Evolutionary conservation across 768 basidiomycete genomes (phyloP), one percentile per base, ranked within the genome.

Genomic region (Tricholoma matsutake): DNA sequence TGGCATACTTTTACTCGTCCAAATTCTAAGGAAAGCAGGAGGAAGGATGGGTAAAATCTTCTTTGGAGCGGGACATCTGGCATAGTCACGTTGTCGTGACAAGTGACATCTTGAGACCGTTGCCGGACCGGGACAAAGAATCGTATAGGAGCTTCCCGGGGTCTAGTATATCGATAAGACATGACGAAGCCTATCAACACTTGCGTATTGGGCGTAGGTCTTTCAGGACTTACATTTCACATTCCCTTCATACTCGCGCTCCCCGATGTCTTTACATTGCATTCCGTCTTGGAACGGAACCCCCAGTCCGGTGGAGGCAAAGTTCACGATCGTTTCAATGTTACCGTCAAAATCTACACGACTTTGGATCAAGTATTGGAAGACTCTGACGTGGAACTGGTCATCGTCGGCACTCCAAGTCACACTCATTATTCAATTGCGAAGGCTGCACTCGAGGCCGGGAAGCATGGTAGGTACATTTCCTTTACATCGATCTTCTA

Each of bases 191-290:
- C 87, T 18, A 87, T 92, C 67, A 81, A 80, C 39, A 85, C 86
- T 25, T 88, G 90, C 65, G 84, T 91, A 6, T 77, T 92, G 3
- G 91, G 91, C 18, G 86, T 89, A 35, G 92, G 92, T 41, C 84
- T 93, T 61, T 81, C 87, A 18, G 88, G 88, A 35, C 75, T 88
- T 41, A 89, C 88, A 2, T 94, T 95, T 75, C 93, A 95, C 71
- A 67, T 87, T 59, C 92, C 93, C 0, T 89, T 93, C 71, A 75
- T 95, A 59, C 82, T 88, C 58, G 84, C 89, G 2, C 78, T 89
- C 18, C 87, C 91, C 0, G 77, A 88, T 25, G 73, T 84, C 54
- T 93, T 92, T 78, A 82, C 75, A 8, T 82, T 94, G 35, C 80
- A 86, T 65, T 82, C 90, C n/a, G 87, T 93, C 53, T 78, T 92